A percentile compares a stretch with the other conserved stretches of the same genome.
Evolutionary conservation across 2,329 filamentous ascomycete genomes (phyloP).

Genomic region (Grosmannia penicillata): DNA sequence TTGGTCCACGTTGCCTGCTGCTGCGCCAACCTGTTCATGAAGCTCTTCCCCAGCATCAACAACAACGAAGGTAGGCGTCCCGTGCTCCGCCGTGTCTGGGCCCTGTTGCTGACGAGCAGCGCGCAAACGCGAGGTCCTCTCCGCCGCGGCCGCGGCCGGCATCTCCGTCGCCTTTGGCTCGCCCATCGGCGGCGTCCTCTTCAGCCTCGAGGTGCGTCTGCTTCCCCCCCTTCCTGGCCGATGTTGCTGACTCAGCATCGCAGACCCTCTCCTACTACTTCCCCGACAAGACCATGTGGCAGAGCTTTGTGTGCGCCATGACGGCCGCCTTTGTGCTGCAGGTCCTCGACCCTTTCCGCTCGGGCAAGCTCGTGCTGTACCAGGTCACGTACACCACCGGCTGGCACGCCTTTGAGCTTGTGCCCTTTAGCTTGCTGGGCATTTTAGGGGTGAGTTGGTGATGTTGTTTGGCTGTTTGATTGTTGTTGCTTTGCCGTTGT

Average conservation of each 20-base stretch:
- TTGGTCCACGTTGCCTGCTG: constrained; percentile 94
- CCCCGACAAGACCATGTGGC: constrained; percentile 99
- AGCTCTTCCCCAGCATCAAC: constrained; percentile 67
- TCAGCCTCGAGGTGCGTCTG: constrained; percentile 64
- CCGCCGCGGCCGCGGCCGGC: constrained; percentile 79
- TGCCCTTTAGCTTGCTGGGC: constrained; percentile 77
- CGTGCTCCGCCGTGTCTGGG: neutral
- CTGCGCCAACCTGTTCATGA: constrained; percentile 88
- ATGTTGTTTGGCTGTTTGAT: neutral
- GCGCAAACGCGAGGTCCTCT: constrained; percentile 83
- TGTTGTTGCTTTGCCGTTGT: neutral
- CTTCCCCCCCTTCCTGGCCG: neutral
- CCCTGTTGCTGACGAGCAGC: constrained; percentile 30
- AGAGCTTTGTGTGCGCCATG: constrained; percentile 98
- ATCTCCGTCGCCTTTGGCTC: constrained; percentile 92
- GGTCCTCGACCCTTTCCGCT: constrained; percentile 85
- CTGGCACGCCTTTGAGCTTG: constrained; percentile 89
- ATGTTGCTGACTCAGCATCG: constrained; percentile 1
- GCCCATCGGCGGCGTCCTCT: constrained; percentile 85
- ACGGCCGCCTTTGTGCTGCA: constrained; percentile 91
- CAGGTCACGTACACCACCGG: constrained; percentile 84
- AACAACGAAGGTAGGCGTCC: constrained; percentile 82
- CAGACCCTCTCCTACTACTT: constrained; percentile 93
- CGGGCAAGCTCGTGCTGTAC: constrained; percentile 88
- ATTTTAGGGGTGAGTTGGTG: constrained; percentile 51